Base-by-base conservation (phyloP, 2,329 filamentous ascomycete genomes). In the Fusarium incarnatum region DNA sequence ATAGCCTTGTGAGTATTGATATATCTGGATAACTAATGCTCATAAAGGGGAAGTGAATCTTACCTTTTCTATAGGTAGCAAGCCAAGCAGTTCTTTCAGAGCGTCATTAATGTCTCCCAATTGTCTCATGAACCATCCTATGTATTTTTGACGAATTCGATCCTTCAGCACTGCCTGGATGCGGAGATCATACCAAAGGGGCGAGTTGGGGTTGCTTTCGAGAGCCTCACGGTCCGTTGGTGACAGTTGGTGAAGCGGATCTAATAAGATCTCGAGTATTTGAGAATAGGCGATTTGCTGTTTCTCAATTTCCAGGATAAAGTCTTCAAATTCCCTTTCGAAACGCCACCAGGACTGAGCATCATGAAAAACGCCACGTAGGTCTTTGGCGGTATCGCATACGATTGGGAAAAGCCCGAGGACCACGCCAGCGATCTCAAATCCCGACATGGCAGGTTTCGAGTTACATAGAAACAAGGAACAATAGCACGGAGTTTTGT, bases 171-270 rank as follows among this genome's bases (percentile, higher is more conserved):
- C 18, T 7, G 2, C 34, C 18, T 37, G 34, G 10, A 37, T 6
- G 18, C 18, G 34, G 0, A 37, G 10, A n/a, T 37, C 34, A 37
- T 7, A 37, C 34, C 34, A 37, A 37, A 37, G 34, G n/a, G 34
- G 34, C 9, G 34, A 37, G 10, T 12, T n/a, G 0, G 34, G 18
- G 1, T 37, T 4, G 5, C 10, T 4, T 2, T 37, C 34, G 1
- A 37, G 18, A 11, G 34, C 10, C 34, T 37, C 34, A 1, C 34
- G 34, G 3, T 37, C 34, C 1, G 1, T 37, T 12, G 6, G 1
- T 0, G 34, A 37, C 1, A 37, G 6, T 12, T 37, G 18, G 12
- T 37, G 10, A 0, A 37, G 10, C 10, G 34, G 34, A 12, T 37
- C 34, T 4, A 37, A 37, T 0, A 37, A 3, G 3, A 37, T 37